phyloP scores from a whole-genome alignment of 805 yeast species.

The Metschnikowia continentalis region DNA sequence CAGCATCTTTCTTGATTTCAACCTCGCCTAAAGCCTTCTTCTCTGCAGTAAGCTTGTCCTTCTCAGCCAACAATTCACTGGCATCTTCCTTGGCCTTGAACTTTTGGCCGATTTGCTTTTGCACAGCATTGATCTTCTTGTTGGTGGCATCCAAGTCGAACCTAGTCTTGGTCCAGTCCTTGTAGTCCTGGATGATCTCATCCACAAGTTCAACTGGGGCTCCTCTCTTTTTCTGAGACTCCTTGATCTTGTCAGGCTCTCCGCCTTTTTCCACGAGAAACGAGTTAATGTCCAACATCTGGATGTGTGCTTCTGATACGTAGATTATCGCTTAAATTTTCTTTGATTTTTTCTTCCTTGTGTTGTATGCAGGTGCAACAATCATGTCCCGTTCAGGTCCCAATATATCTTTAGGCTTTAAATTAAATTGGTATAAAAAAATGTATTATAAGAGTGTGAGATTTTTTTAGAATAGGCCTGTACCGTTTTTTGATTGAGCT shows the following conservation, averaged over 20 bases:
- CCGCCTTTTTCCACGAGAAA: slow-evolving; percentile 98
- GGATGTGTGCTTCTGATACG: not conserved
- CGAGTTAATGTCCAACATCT: slow-evolving; percentile 87
- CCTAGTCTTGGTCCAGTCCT: slow-evolving; percentile 77
- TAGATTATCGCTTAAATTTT: not conserved
- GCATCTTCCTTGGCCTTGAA: slow-evolving; percentile 96
- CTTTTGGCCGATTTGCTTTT: slow-evolving; percentile 88
- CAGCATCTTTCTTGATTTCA: slow-evolving; percentile 78
- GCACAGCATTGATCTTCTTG: slow-evolving; percentile 83
- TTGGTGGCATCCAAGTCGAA: slow-evolving; percentile 88
- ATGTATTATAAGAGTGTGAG: no score
- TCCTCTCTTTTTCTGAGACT: slow-evolving; percentile 91
- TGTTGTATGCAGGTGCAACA: not conserved
- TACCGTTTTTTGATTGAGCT: no score
- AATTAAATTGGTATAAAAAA: no score
- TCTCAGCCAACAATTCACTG: slow-evolving; percentile 70
- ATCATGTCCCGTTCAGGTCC: not conserved
- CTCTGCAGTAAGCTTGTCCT: slow-evolving; percentile 66
- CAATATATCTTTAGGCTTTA: no score
- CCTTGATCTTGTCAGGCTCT: slow-evolving; percentile 81
- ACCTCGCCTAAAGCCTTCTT: slow-evolving; percentile 61
- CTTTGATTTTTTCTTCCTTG: not conserved
- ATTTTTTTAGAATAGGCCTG: no score
- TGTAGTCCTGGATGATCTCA: slow-evolving; percentile 87
- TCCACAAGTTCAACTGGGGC: slow-evolving; percentile 93